phyloP scores from a whole-genome alignment of 192 early-diverging fungal species.

The Funneliformis mosseae region DNA sequence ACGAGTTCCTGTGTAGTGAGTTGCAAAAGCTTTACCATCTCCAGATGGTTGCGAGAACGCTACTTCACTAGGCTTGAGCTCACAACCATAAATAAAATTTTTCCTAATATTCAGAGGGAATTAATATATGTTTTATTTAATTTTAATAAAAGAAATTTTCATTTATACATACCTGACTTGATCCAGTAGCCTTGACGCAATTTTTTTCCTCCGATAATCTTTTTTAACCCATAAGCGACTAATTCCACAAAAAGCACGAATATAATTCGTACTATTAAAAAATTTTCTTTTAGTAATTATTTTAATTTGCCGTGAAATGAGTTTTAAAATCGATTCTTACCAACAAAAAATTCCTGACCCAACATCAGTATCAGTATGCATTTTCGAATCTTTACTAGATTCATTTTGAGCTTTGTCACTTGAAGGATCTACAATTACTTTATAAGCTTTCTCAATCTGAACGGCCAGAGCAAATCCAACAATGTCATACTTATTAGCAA shows the following conservation, averaged over 20 bases:
- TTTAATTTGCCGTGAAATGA: neutral
- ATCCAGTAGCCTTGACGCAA: slow-evolving; percentile 47
- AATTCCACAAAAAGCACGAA: slow-evolving; percentile 49
- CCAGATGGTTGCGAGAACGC: slow-evolving; percentile 56
- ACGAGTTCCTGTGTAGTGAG: slow-evolving; percentile 39
- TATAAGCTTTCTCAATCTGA: slow-evolving; percentile 44
- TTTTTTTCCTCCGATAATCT: slow-evolving; percentile 38
- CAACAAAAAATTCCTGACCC: slow-evolving; percentile 34
- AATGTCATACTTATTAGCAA: slow-evolving; percentile 47
- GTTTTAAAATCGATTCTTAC: neutral
- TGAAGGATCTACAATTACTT: slow-evolving; percentile 26
- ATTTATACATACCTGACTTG: slow-evolving; percentile 36
- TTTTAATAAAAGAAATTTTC: neutral
- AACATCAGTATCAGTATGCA: slow-evolving; percentile 37
- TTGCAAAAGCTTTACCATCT: slow-evolving; percentile 48
- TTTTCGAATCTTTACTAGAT: neutral
- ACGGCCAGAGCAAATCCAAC: slow-evolving; percentile 49
- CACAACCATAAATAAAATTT: slow-evolving; percentile 47
- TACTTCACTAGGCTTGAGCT: slow-evolving; percentile 36
- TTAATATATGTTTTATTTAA: neutral
- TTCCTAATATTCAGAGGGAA: slow-evolving; percentile 4
- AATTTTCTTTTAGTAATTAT: neutral
- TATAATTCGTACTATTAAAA: slow-evolving; percentile 34
- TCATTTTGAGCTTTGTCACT: neutral
- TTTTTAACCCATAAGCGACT: slow-evolving; percentile 51